Conservation (phyloP, 2,329 filamentous ascomycete genomes). For the Leptographium galeiforme region DNA sequence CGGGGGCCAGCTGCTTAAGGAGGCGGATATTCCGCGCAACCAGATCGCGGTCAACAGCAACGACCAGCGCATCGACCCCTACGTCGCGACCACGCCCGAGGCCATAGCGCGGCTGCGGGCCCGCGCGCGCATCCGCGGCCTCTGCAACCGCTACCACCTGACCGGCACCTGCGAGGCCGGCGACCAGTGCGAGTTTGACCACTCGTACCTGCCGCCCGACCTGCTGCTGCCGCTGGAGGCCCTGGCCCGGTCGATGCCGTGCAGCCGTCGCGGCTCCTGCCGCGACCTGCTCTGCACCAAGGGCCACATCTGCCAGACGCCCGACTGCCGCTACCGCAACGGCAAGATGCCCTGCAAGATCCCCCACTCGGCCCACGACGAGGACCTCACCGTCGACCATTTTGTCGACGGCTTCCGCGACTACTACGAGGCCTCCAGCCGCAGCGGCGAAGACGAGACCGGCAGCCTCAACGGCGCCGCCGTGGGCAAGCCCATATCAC, state of each 20-base stretch:
- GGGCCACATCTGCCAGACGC: conserved; percentile 20
- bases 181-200: conserved; percentile 17
- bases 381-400: conserved; percentile 7
- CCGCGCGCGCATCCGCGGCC: conserved; percentile 10
- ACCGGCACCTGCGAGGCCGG: conserved; percentile 13
- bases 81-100: conserved; percentile 10
- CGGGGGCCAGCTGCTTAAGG: not conserved
- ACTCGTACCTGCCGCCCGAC: conserved; percentile 14
- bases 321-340: conserved; percentile 18
- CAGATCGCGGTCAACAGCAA: conserved; percentile 16
- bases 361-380: conserved; percentile 11
- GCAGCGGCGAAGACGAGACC: not conserved
- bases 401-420: not conserved
- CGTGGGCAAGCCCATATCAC: not conserved
- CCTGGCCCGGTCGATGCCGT: conserved; percentile 18
- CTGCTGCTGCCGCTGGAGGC: conserved; percentile 15
- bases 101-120: conserved; percentile 12
- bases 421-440: not conserved
- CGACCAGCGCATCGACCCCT: conserved; percentile 17
- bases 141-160: conserved; percentile 18
- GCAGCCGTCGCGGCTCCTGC: conserved; percentile 15
- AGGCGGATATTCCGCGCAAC: conserved; percentile 14
- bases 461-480: not conserved
- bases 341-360: conserved; percentile 19
- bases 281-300: conserved; percentile 14